phyloP scores from a whole-genome alignment of 768 basidiomycete genomes.

The Cystoderma amianthinum region DNA sequence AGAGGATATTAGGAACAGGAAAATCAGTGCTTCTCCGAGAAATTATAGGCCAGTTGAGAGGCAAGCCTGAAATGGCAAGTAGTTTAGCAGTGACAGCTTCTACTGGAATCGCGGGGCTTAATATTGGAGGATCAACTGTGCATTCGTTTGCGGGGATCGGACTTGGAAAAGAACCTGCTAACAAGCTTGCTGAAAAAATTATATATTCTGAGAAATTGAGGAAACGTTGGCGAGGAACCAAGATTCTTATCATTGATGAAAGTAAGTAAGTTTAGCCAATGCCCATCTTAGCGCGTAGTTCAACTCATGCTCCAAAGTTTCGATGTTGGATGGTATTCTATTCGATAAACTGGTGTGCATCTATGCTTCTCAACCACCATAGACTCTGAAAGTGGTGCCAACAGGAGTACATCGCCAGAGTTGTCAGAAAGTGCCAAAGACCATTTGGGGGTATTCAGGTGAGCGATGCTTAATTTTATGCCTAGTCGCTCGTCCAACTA shows the following conservation, averaged over 20 bases:
- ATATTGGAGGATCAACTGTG: conserved; percentile 76
- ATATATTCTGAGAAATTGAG: conserved; percentile 16
- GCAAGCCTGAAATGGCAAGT: conserved; percentile 11
- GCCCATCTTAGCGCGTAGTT: too few species aligned
- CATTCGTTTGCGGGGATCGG: conserved; percentile 84
- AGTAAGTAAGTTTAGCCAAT: too few species aligned
- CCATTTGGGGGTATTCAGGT: conserved; percentile 91
- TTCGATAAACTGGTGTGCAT: conserved; percentile 73
- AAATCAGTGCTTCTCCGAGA: conserved; percentile 78
- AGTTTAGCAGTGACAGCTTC: conserved; percentile 71
- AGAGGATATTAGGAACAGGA: conserved; percentile 51
- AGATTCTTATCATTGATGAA: conserved; percentile 80
- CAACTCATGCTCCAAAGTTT: too few species aligned
- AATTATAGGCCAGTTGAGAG: conserved; percentile 49
- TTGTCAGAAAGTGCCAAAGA: conserved; percentile 38
- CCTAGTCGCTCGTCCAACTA: conserved; percentile 1
- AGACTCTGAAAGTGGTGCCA: conserved; percentile 19
- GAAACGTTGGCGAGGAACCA: conserved; percentile 54
- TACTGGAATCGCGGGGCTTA: conserved; percentile 74
- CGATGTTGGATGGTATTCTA: conserved; percentile 78
- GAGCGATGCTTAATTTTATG: neutral
- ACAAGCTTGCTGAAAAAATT: conserved; percentile 41
- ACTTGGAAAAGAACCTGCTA: conserved; percentile 52
- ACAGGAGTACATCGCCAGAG: conserved; percentile 58
- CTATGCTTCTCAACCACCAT: neutral